Conservation (phyloP, 176 grass and related monocot genomes). For the Microstegium vimineum region DNA sequence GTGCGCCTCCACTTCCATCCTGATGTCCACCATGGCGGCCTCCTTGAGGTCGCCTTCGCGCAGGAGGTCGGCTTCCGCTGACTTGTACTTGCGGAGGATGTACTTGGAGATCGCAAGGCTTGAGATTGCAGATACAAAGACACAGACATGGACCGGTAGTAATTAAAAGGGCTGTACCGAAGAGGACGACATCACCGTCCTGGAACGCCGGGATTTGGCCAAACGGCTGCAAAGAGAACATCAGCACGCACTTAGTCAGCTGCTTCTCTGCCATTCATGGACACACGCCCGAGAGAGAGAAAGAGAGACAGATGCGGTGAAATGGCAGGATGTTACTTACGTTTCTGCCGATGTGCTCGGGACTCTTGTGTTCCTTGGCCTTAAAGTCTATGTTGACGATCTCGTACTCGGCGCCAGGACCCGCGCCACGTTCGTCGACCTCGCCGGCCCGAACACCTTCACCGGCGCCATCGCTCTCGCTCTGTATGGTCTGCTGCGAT, state of each 20-base stretch:
- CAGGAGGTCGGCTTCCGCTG: neutral
- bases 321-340: neutral
- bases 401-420: conserved; percentile 40
- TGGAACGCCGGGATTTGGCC: conserved; percentile 37
- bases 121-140: neutral
- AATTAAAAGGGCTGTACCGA: neutral
- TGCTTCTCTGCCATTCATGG: neutral
- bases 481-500: neutral
- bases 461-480: neutral
- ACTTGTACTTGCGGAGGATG: conserved; percentile 7
- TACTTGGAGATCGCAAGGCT: neutral
- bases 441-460: conserved; percentile 27
- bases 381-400: conserved; percentile 12
- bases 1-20: conserved; percentile 23
- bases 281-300: too few relatives aligned
- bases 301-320: too few relatives aligned
- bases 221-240: conserved; percentile 23
- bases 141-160: neutral
- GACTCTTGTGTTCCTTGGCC: conserved; percentile 20
- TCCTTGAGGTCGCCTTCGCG: neutral
- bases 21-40: conserved; percentile 12
- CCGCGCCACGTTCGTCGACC: conserved; percentile 17
- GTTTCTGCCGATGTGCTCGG: conserved; percentile 30
- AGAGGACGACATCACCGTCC: conserved; percentile 32
- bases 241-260: neutral